Evolutionary conservation across 2,329 filamentous ascomycete genomes (phyloP).

Genomic region (Blumeria hordei): DNA sequence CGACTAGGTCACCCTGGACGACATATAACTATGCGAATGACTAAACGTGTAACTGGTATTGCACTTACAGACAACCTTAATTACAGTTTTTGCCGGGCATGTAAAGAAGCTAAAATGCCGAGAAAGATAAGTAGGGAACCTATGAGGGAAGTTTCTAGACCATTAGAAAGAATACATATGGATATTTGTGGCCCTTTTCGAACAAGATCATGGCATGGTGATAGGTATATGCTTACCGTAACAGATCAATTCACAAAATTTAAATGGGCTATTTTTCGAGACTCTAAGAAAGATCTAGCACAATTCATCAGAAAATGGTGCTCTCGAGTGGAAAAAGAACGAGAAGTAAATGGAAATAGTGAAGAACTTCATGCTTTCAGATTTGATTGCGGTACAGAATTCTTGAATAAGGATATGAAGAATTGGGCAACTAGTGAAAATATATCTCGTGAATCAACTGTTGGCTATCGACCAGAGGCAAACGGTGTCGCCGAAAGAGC

Average conservation of each 20-base stretch:
- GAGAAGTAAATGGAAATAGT: not conserved
- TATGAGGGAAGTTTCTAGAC: not conserved
- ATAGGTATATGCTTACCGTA: not conserved
- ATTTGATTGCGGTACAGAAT: not conserved
- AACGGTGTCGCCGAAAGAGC: not conserved
- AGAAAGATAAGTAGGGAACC: not conserved
- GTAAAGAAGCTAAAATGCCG: not conserved
- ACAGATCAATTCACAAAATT: not conserved
- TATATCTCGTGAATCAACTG: not conserved
- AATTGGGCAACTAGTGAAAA: not conserved
- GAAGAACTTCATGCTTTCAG: not conserved
- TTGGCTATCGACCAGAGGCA: not conserved
- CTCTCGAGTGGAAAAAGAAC: not conserved
- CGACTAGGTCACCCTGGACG: not conserved
- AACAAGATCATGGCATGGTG: not conserved
- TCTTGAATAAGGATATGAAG: not conserved
- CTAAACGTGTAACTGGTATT: not conserved
- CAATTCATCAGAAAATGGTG: not conserved
- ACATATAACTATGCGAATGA: not conserved
- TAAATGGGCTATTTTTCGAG: not conserved
- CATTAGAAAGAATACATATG: not conserved
- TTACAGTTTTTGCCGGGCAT: not conserved
- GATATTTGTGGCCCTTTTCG: not conserved
- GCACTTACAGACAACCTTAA: not conserved
- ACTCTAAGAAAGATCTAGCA: not conserved